phyloP scores from a whole-genome alignment of 169 alveolate genomes.

The Cryptosporidium xiaoi region DNA sequence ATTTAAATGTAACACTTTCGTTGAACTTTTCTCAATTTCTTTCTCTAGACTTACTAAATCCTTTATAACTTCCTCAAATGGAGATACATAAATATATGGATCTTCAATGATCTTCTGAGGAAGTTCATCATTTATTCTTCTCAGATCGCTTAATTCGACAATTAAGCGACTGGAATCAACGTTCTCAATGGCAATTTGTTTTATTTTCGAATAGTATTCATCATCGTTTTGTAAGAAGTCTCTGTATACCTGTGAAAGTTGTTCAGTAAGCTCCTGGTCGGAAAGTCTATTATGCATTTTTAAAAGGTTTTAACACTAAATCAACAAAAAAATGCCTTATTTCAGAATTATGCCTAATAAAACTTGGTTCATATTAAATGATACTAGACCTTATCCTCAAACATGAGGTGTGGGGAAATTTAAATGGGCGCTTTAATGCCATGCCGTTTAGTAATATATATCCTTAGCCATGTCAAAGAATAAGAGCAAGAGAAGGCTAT shows the following conservation, averaged over 20 bases:
- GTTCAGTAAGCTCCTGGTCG: constrained; percentile 66
- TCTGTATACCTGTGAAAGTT: constrained; percentile 34
- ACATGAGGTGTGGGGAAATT: constrained; percentile 74
- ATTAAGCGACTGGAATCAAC: constrained; percentile 43
- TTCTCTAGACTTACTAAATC: constrained; percentile 83
- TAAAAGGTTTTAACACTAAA: neutral
- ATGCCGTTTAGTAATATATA: neutral
- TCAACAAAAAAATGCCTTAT: too few relatives aligned
- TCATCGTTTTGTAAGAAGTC: constrained; percentile 49
- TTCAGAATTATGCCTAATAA: too few relatives aligned
- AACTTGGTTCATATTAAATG: too few relatives aligned
- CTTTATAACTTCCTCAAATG: constrained; percentile 86
- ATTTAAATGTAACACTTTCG: constrained; percentile 33
- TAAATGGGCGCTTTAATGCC: constrained; percentile 39
- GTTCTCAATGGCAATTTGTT: constrained; percentile 68
- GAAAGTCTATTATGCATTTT: constrained; percentile 55
- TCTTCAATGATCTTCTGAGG: constrained; percentile 57
- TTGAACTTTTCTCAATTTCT: constrained; percentile 76
- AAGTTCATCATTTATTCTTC: constrained; percentile 66
- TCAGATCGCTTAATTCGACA: constrained; percentile 40
- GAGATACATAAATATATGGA: constrained; percentile 85
- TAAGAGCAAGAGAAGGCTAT: neutral
- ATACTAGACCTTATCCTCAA: too few relatives aligned
- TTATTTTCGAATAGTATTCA: constrained; percentile 66
- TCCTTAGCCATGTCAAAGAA: neutral